phyloP scores from a whole-genome alignment of 768 basidiomycete species.

The Pisolithus sp. region DNA sequence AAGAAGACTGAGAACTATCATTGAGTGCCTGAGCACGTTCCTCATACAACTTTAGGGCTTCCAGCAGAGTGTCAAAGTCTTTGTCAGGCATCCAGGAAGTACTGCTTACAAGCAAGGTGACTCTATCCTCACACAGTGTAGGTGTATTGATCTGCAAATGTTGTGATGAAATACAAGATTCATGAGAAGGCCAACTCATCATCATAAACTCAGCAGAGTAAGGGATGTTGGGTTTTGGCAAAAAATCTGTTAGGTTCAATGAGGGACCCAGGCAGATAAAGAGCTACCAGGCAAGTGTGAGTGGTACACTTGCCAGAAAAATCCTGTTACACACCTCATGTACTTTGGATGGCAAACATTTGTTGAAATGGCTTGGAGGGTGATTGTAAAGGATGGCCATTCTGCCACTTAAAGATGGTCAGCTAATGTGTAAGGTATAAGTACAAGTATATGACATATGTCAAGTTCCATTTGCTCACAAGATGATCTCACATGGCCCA shows the following conservation, averaged over 20 bases:
- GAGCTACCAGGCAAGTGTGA: too few species aligned
- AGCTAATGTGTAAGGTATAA: not conserved
- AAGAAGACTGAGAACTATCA: conserved; percentile 2
- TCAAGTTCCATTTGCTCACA: conserved; percentile 63
- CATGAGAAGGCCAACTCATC: conserved; percentile 15
- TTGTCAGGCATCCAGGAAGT: conserved; percentile 99
- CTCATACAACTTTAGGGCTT: conserved; percentile 71
- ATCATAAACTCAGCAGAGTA: conserved; percentile 60
- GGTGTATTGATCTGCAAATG: conserved; percentile 32
- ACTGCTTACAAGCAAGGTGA: conserved; percentile 82
- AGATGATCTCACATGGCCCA: conserved; percentile 74
- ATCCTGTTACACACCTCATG: too few species aligned
- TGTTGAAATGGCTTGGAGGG: conserved; percentile 80
- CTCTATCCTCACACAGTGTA: conserved; percentile 57
- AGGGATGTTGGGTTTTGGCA: conserved; percentile 41
- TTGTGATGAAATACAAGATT: conserved; percentile 22
- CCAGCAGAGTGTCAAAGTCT: conserved; percentile 80
- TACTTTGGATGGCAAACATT: conserved; percentile 57
- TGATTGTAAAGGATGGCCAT: conserved; percentile 84
- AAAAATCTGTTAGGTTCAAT: conserved; percentile 14
- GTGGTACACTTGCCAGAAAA: too few species aligned
- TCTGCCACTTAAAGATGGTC: conserved; percentile 49
- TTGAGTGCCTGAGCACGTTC: conserved; percentile 35
- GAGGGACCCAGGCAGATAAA: too few species aligned
- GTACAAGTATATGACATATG: conserved; percentile 37